phyloP scores from a whole-genome alignment of 108 stramenopile species.

The Skeletonema menzelii region DNA sequence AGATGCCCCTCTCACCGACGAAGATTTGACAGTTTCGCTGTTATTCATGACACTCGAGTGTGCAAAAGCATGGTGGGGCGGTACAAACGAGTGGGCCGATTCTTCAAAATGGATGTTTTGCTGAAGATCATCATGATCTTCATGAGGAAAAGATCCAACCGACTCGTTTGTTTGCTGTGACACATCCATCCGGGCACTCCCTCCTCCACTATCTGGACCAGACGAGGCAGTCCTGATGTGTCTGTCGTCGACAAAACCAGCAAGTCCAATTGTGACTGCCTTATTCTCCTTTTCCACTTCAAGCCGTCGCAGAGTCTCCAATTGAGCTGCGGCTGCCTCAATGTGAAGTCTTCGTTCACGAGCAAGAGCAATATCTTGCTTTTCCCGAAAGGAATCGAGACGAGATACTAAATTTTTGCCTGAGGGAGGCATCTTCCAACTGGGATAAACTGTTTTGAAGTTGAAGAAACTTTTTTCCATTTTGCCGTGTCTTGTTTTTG shows the following conservation, averaged over 20 bases:
- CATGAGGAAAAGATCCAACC: constrained; percentile 17
- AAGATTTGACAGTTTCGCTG: neutral
- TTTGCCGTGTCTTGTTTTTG: constrained; percentile 71
- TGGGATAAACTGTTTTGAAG: constrained; percentile 71
- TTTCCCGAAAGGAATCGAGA: constrained; percentile 56
- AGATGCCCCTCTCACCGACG: neutral
- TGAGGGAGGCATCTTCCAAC: constrained; percentile 63
- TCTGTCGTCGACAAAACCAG: constrained; percentile 29
- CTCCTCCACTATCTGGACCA: constrained; percentile 48
- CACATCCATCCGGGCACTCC: constrained; percentile 9
- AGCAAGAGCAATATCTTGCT: constrained; percentile 51
- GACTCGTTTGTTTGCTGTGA: constrained; percentile 12
- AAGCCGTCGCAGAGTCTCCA: constrained; percentile 65
- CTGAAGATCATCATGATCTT: constrained; percentile 22
- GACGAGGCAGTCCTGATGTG: constrained; percentile 28
- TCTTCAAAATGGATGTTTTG: constrained; percentile 30
- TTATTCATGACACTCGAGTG: constrained; percentile 22
- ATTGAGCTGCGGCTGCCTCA: constrained; percentile 76
- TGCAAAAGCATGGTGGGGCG: constrained; percentile 38
- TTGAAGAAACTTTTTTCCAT: constrained; percentile 86
- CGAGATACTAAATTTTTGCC: constrained; percentile 60
- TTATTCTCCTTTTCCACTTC: constrained; percentile 49
- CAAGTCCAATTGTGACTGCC: neutral
- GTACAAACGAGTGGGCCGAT: constrained; percentile 38
- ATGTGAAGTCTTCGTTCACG: constrained; percentile 75